Base-by-base conservation (phyloP, 2,329 filamentous ascomycete genomes). In the Hysterium pulicare region DNA sequence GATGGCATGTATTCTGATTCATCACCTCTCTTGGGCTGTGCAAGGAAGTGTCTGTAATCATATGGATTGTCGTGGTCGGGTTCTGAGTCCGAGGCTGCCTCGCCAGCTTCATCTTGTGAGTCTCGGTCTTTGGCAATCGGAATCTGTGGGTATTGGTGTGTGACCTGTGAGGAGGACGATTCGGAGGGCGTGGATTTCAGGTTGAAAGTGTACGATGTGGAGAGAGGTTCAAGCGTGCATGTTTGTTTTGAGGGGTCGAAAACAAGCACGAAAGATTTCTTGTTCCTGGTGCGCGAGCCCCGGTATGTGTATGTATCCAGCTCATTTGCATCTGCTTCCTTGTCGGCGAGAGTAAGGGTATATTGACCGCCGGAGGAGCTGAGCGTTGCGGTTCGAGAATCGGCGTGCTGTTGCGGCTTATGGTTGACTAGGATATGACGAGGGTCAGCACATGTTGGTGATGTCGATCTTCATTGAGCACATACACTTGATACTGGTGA, bases 171-270 rank as follows among this genome's bases (percentile, higher is more conserved):
- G 40, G 37, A 39, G 15, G 37, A 39, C 41, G 75, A 71, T 55
- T 84, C 83, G 50, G 75, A 78, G 2, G 85, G 87, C 11, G 82
- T 82, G 42, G 77, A 81, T 40, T 79, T 82, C 41, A 95, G 70
- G 65, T 95, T 96, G 84, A 95, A 90, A 58, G 88, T 84, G 68
- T 95, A 86, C 30, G 83, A 83, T n/a, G 83, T 85, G 60, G 88
- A 81, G 41, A 96, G 73, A 39, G 82, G 82, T 70, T 96, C 89
- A 41, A 96, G 76, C 21, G 93, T 82, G 52, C 93, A 93, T 42
- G 78, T 84, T 58, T 91, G 82, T 40, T 81, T 82, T 15, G 75
- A 72, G 7, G 84, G 76, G 64, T 95, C 87, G 59, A 91, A 93
- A 44, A 91, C 78, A 39, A 95, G 76, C 8, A 77, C 71, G 36